Evolutionary conservation across 2,329 filamentous ascomycete genomes (phyloP), one percentile per base, ranked within the genome.

Genomic region (Dothistroma pini): DNA sequence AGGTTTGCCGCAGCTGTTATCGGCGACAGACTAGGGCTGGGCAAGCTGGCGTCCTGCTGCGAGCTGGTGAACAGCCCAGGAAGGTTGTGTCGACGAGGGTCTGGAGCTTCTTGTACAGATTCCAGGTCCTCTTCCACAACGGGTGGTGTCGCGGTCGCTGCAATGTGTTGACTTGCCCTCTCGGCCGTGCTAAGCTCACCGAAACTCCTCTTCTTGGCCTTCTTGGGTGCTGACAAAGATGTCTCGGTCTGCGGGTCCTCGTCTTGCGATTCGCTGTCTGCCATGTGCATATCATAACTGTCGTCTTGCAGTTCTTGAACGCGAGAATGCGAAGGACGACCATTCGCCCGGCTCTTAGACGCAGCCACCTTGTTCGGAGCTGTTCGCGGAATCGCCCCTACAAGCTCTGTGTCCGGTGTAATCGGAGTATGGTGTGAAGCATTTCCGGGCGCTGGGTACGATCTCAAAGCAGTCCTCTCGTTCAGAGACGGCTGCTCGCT

Each of bases 11-110:
- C 91, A 61, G 96, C 85, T 6, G 93, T 96, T 44, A 89, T 86
- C 4, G 95, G 95, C 29, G 95, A 99, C 59, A 99, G 79, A 71
- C 95, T 93, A 35, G 95, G 95, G 74, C 95, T 99, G 56, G 95
- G 95, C 63, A 99, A 81, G 76, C 91, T 97, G 66, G 91, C 91
- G 79, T 97, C 93, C 74, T 95, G 90, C 44, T 88, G 87, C 59
- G 87, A 85, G 58, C 88, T 83, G 52, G 86, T 89, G 70, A 92
- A 87, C 54, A 93, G 81, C 38, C 78, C 78, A 11, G 83, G 78
- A 57, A 79, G 72, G 49, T 70, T 63, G 29, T 71, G 72, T 52
- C 71, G 66, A 52, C 63, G 61, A 19, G 55, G 48, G 51, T 66
- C 62, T 54, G 58, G 57, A 19, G 51, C 48, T 11, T 56, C 63